Evolutionary conservation across 2,329 filamentous ascomycete species (phyloP).

Genomic region (Metarhizium brunneum): DNA sequence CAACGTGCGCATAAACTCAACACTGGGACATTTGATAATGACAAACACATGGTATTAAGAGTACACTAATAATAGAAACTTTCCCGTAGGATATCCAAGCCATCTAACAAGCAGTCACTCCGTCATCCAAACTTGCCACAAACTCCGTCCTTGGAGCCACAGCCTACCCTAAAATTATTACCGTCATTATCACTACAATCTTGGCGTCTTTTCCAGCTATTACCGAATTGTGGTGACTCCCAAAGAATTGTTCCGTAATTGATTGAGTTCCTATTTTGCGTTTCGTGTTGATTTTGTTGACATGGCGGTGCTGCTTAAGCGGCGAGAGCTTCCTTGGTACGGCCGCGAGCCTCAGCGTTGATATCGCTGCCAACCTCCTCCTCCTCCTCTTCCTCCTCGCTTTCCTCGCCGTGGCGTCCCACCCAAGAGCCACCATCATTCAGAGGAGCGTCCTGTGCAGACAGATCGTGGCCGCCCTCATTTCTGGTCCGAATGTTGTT

Average conservation of each 20-base stretch:
- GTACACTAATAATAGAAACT: constrained; percentile 16
- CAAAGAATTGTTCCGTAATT: neutral
- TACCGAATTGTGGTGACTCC: neutral
- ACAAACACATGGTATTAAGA: constrained; percentile 15
- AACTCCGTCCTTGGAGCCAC: constrained; percentile 19
- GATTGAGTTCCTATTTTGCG: neutral
- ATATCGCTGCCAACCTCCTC: constrained; percentile 45
- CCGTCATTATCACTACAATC: constrained; percentile 4
- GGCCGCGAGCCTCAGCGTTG: constrained; percentile 48
- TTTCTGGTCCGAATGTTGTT: constrained; percentile 59
- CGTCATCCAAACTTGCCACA: constrained; percentile 1
- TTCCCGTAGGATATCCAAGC: constrained; percentile 15
- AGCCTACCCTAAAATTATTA: constrained; percentile 8
- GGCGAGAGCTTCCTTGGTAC: constrained; percentile 41
- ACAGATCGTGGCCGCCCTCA: constrained; percentile 71
- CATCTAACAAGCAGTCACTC: constrained; percentile 6
- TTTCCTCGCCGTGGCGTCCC: constrained; percentile 56
- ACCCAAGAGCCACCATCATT: constrained; percentile 81
- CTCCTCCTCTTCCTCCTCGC: constrained; percentile 54
- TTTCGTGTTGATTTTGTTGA: neutral
- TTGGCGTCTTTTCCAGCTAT: neutral
- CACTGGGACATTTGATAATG: neutral
- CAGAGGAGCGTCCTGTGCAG: constrained; percentile 69
- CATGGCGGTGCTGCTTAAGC: constrained; percentile 22
- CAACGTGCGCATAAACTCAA: neutral